Evolutionary conservation across 2,329 filamentous ascomycete genomes (phyloP).

Genomic region (Nemania sp.): DNA sequence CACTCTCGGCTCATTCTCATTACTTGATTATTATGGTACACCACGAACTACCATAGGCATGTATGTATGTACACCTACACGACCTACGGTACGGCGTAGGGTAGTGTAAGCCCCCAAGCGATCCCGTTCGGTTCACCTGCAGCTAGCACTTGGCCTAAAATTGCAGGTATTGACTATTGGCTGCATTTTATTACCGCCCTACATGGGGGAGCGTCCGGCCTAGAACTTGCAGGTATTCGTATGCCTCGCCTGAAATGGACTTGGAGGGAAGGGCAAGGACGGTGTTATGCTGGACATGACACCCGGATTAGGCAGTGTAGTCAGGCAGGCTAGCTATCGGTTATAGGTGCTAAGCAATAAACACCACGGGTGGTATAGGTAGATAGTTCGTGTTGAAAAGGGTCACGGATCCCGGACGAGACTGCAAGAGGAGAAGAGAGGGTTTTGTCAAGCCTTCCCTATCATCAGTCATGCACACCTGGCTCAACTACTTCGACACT

Average conservation of each 20-base stretch:
- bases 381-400: slow-evolving; percentile 6
- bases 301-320: background rate
- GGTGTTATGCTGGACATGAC: no score
- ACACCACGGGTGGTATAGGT: no score
- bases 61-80: no score
- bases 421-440: slow-evolving; percentile 2
- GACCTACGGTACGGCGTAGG: background rate
- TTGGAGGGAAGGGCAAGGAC: no score
- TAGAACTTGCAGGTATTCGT: slow-evolving; percentile 10
- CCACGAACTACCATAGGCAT: no score
- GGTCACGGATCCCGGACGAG: slow-evolving; percentile 8
- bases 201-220: slow-evolving; percentile 12
- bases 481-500: no score
- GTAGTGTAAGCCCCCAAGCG: slow-evolving; percentile 16
- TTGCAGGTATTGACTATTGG: slow-evolving; percentile 15
- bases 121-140: slow-evolving; percentile 13
- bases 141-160: slow-evolving; percentile 12
- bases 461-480: background rate
- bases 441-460: slow-evolving; percentile 5
- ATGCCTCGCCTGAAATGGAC: no score
- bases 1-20: background rate
- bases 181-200: slow-evolving; percentile 19
- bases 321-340: background rate
- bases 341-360: no score
- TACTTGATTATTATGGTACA: no score